A percentile compares a stretch with the other conserved stretches of the same genome.
Conservation (phyloP, 2,329 filamentous ascomycete genomes). For the Coleophoma eucalyptorum region DNA sequence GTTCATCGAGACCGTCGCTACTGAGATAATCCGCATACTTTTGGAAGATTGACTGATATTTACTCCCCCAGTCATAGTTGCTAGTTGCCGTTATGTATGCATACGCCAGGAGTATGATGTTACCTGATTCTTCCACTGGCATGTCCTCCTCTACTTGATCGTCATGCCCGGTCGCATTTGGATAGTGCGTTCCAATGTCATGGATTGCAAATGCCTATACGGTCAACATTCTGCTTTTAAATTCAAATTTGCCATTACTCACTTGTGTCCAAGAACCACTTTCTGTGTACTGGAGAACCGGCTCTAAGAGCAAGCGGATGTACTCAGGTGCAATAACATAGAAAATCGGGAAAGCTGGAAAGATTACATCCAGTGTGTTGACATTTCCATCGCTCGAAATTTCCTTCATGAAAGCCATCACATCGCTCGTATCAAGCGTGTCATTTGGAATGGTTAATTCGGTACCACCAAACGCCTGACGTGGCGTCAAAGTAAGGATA, state of each 20-base stretch:
- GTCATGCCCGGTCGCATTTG: constrained; percentile 64
- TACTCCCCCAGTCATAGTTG: constrained; percentile 51
- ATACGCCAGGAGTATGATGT: constrained; percentile 80
- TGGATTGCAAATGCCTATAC: constrained; percentile 58
- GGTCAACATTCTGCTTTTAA: too few species aligned
- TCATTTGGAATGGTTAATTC: constrained; percentile 62
- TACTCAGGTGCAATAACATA: constrained; percentile 71
- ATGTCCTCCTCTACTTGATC: constrained; percentile 70
- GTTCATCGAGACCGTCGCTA: constrained; percentile 67
- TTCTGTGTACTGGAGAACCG: constrained; percentile 64
- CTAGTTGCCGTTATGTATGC: constrained; percentile 57
- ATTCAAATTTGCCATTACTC: too few species aligned
- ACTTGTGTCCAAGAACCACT: constrained; percentile 60
- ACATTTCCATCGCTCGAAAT: constrained; percentile 85
- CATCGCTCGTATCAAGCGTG: constrained; percentile 43
- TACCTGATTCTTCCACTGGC: constrained; percentile 75
- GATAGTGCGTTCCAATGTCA: constrained; percentile 67
- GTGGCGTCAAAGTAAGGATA: constrained; percentile 73
- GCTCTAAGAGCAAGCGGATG: constrained; percentile 56
- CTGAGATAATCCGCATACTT: constrained; percentile 79
- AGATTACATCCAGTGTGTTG: constrained; percentile 87
- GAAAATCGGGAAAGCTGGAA: constrained; percentile 78
- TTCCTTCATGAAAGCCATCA: constrained; percentile 81
- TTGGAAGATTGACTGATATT: constrained; percentile 68
- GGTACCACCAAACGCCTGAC: constrained; percentile 76